Base-by-base conservation (phyloP, 1,284 basidiomycete species). In the Jaminaea rosea region DNA sequence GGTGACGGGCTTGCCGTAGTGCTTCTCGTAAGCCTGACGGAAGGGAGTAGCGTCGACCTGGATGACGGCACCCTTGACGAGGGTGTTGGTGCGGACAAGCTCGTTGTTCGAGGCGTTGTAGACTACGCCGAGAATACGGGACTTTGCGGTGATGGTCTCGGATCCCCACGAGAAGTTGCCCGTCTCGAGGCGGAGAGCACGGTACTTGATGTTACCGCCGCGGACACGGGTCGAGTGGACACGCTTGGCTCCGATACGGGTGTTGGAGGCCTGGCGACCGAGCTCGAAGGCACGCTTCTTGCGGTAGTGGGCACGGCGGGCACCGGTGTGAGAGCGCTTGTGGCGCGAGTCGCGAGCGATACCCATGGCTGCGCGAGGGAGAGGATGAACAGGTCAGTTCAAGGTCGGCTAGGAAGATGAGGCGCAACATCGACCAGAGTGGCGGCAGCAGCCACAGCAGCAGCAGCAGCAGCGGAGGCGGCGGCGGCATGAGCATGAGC, bases 51-150 rank as follows among this genome's bases (percentile, higher is more conserved):
- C 71, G 46, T 73, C 71, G 45, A 73, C 65, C 63, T 73, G 71
- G 50, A 73, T 69, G 47, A 73, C 62, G 58, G 67, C 67, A 42
- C 60, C 59, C 67, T 73, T 73, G 49, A 73, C 71, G 23, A 73
- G 63, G n/a, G 71, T 73, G 71, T 73, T 73, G 58, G 71, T 73
- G 27, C 71, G 71, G 36, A 73, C 71, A 46, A 73, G 60, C 67
- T 73, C 71, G 69, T 73, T 73, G 66, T 73, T 73, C 49, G 71
- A 73, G 51, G 71, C 71, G 60, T 73, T 73, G 69, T 69, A 73
- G 42, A 73, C 71, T 54, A 73, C 71, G 59, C 69, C 69, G 10
- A 73, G 64, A 27, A 73, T 64, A 66, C 71, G 71, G 36, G 69
- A 65, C 71, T 73, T 73, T 61, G 65, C 63, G 10, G 71, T 73